Conservation (phyloP, 345 rosid species). For the Leavenworthia alabamica region DNA sequence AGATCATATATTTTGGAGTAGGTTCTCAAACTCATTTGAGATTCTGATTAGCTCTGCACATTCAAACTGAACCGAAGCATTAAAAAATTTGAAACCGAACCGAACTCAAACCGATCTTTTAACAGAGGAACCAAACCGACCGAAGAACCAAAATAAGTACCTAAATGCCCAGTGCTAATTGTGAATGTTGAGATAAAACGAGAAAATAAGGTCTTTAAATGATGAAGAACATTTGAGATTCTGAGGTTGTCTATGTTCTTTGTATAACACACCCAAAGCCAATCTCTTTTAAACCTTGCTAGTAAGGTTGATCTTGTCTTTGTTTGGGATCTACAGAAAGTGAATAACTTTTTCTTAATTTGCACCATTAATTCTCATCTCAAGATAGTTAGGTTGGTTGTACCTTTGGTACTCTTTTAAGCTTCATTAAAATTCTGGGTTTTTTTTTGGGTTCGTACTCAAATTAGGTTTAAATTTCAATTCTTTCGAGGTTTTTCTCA, state of each 20-base stretch:
- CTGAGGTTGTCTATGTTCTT: conserved; percentile 2
- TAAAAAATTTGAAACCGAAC: no score
- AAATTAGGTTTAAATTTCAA: conserved; percentile 10
- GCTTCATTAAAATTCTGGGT: background rate
- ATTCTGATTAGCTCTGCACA: no score
- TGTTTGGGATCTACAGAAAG: background rate
- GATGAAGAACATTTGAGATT: conserved; percentile 13
- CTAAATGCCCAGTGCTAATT: no score
- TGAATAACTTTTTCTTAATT: background rate
- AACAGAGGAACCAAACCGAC: no score
- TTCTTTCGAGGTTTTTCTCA: conserved; percentile 7
- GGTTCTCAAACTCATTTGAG: no score
- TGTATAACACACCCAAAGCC: background rate
- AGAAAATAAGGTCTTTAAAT: no score
- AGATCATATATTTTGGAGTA: no score
- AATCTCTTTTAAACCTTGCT: background rate
- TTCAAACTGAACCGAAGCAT: no score
- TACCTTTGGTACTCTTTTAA: background rate
- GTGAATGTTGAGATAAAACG: no score
- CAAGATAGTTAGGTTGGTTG: background rate
- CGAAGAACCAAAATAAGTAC: no score
- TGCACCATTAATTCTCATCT: background rate
- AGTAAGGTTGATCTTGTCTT: background rate
- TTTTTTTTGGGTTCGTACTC: background rate
- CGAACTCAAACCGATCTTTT: no score